Evolutionary conservation across 495 filamentous ascomycete species (phyloP).

Genomic region (Neurospora sp.): DNA sequence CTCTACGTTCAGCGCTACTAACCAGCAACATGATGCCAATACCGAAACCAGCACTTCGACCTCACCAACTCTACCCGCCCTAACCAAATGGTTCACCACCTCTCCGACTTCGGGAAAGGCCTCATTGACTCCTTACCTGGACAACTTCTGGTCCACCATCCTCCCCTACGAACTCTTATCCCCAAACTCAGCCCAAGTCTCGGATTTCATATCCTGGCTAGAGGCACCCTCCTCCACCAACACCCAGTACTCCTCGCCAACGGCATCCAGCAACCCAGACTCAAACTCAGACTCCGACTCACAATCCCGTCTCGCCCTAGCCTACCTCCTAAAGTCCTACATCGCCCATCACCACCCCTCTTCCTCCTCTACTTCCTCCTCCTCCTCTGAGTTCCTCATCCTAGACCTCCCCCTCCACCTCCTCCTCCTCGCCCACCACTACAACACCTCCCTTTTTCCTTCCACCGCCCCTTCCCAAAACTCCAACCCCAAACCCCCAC

Average conservation of each 20-base stretch:
- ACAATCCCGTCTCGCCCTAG: neutral
- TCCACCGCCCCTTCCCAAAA: conserved; percentile 43
- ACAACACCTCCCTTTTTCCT: conserved; percentile 16
- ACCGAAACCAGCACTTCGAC: neutral
- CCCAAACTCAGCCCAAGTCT: neutral
- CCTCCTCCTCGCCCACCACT: conserved; percentile 7
- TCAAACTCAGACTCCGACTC: neutral
- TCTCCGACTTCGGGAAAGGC: neutral
- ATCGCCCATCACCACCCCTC: neutral
- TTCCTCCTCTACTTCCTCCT: neutral
- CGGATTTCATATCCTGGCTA: neutral
- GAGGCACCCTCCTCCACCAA: too few relatives aligned
- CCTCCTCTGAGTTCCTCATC: conserved; percentile 14
- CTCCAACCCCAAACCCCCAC: conserved; percentile 6
- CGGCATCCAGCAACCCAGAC: neutral
- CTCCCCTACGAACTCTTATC: conserved; percentile 1
- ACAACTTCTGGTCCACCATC: neutral
- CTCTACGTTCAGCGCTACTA: neutral
- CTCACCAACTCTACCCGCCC: neutral
- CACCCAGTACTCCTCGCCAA: neutral
- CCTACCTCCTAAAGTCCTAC: neutral
- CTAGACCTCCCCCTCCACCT: conserved; percentile 29
- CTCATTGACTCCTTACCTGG: neutral
- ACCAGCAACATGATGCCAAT: neutral
- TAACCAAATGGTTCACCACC: conserved; percentile 3